A percentile compares a stretch with the other conserved stretches of the same genome.
Conservation (phyloP, 805 yeast species). For the Suhomyces pyralidae region DNA sequence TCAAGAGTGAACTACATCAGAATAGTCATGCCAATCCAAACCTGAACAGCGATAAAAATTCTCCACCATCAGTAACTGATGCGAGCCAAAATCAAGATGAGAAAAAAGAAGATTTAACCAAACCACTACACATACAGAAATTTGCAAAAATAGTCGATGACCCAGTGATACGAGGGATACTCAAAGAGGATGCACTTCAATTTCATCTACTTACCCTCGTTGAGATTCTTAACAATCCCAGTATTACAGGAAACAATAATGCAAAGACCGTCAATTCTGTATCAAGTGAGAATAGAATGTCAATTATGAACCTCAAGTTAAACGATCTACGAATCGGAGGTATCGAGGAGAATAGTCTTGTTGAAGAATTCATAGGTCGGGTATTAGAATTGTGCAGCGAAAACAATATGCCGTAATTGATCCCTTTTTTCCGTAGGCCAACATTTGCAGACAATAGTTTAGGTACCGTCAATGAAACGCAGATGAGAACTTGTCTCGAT, state of each 20-base stretch:
- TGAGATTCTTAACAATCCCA: constrained; percentile 46
- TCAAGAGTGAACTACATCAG: constrained; percentile 43
- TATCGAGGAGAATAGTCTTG: constrained; percentile 57
- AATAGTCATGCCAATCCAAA: not conserved
- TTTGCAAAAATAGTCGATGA: constrained; percentile 37
- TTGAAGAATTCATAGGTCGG: constrained; percentile 64
- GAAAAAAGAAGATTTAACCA: not conserved
- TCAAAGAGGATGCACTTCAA: constrained; percentile 53
- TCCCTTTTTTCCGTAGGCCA: not conserved
- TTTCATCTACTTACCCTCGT: constrained; percentile 51
- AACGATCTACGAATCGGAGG: constrained; percentile 64
- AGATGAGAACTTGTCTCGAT: not conserved
- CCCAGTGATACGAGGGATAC: constrained; percentile 40
- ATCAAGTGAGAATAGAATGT: constrained; percentile 50
- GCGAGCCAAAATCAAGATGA: not conserved
- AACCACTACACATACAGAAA: not conserved
- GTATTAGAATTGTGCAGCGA: constrained; percentile 14
- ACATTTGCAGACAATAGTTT: not conserved
- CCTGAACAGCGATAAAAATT: not conserved
- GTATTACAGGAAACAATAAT: constrained; percentile 30
- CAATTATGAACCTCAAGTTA: constrained; percentile 60
- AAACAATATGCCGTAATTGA: not conserved
- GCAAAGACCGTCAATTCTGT: constrained; percentile 32
- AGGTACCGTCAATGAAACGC: not conserved
- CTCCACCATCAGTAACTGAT: not conserved